Evolutionary conservation across 345 rosid genomes (phyloP).

Genomic region (Brassica rapa): DNA sequence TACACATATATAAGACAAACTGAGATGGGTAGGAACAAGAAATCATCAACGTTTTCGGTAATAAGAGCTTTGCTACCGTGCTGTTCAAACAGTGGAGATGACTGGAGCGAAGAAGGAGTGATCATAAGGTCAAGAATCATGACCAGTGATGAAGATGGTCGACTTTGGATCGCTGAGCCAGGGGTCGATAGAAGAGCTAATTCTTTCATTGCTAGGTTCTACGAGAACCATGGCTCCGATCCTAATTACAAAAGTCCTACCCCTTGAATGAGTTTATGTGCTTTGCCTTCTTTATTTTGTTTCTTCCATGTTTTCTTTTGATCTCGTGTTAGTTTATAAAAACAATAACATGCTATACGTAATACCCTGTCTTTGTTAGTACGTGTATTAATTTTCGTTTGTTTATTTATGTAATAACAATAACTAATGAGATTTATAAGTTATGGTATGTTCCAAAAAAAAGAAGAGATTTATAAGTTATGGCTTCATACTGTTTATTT

Average conservation of each 20-base stretch:
- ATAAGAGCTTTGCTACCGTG: constrained; percentile 53
- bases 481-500: not conserved
- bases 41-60: constrained; percentile 34
- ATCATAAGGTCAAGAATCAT: constrained; percentile 48
- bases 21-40: constrained; percentile 37
- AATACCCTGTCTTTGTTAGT: constrained; percentile 9
- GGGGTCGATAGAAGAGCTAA: constrained; percentile 72
- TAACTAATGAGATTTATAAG: constrained; percentile 10
- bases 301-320: not conserved
- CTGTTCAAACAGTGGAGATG: constrained; percentile 55
- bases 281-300: not conserved
- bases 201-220: constrained; percentile 66
- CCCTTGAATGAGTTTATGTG: constrained; percentile 23
- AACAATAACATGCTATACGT: not conserved
- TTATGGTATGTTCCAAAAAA: not conserved
- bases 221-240: constrained; percentile 56
- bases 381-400: not conserved
- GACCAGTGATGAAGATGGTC: constrained; percentile 70
- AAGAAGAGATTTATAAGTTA: not conserved
- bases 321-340: constrained; percentile 13
- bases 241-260: constrained; percentile 46
- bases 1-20: not conserved
- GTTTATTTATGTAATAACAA: not conserved
- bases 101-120: constrained; percentile 58
- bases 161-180: constrained; percentile 77